Percentiles rank a stretch among this genome's conserved stretches.
Evolutionary conservation across 1,284 basidiomycete species (phyloP).

Genomic region (Ceratobasidium sp.): DNA sequence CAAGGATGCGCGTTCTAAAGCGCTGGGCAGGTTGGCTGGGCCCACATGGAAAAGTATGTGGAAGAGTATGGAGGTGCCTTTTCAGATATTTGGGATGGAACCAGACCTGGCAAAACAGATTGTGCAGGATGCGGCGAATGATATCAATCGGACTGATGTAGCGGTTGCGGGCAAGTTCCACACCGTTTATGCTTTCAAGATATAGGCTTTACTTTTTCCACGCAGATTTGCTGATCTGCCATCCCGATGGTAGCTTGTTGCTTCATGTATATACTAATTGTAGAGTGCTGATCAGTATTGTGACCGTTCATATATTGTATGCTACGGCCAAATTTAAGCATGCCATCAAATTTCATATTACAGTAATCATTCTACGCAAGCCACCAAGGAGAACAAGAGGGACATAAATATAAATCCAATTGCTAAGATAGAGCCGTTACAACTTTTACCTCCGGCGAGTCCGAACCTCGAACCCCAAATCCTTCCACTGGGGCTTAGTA

Average conservation of each 20-base stretch:
- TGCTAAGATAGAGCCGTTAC: background rate
- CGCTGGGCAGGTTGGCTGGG: background rate
- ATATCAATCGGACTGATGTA: background rate
- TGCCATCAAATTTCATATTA: too few species aligned
- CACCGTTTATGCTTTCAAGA: slow-evolving; percentile 3
- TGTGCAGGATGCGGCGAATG: background rate
- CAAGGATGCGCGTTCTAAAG: background rate
- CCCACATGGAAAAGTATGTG: background rate
- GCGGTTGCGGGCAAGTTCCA: slow-evolving; percentile 4
- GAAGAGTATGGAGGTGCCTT: slow-evolving; percentile 18
- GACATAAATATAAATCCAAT: background rate
- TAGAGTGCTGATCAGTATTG: too few species aligned
- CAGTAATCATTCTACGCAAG: too few species aligned
- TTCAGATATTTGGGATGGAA: slow-evolving; percentile 9
- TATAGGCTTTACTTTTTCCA: too few species aligned
- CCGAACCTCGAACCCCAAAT: background rate
- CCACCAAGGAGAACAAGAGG: too few species aligned
- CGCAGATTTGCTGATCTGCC: too few species aligned
- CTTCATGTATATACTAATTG: too few species aligned
- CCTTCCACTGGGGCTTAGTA: background rate
- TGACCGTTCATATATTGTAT: too few species aligned
- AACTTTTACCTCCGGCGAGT: background rate
- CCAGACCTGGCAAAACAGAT: background rate
- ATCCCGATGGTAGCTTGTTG: too few species aligned
- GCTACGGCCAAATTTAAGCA: too few species aligned